Percentiles rank a stretch among this genome's conserved stretches.
Evolutionary conservation across 2,329 filamentous ascomycete genomes (phyloP).

Genomic region (Botryotinia convoluta): DNA sequence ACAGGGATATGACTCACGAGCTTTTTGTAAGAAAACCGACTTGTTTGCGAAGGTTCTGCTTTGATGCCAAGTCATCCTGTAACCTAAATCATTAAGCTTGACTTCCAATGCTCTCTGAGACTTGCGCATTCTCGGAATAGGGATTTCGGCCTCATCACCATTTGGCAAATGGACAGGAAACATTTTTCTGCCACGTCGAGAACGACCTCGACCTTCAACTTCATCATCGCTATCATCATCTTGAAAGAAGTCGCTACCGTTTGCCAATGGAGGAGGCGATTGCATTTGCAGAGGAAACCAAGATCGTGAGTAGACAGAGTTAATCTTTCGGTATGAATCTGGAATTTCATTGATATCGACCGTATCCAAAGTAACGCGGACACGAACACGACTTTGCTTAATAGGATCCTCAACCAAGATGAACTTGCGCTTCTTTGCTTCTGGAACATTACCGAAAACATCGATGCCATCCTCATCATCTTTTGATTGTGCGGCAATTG

Average conservation of each 20-base stretch:
- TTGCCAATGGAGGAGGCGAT: conserved; percentile 72
- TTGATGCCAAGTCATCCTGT: conserved; percentile 95
- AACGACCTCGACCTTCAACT: conserved; percentile 36
- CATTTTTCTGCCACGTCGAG: conserved; percentile 47
- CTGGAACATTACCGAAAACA: conserved; percentile 84
- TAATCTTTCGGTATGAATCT: conserved; percentile 87
- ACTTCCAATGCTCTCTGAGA: conserved; percentile 75
- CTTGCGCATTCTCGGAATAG: conserved; percentile 71
- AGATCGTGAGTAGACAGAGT: conserved; percentile 85
- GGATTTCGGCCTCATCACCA: conserved; percentile 69
- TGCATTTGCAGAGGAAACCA: conserved; percentile 96
- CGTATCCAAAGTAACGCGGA: conserved; percentile 87
- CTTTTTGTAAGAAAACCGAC: conserved; percentile 85
- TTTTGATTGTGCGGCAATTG: conserved; percentile 38
- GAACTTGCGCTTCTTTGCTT: conserved; percentile 91
- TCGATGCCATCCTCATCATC: conserved; percentile 55
- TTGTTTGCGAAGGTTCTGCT: conserved; percentile 85
- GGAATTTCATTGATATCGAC: conserved; percentile 96
- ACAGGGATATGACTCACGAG: conserved; percentile 60
- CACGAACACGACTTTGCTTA: conserved; percentile 75
- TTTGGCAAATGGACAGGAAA: conserved; percentile 65
- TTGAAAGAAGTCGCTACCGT: conserved; percentile 71
- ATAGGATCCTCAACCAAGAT: conserved; percentile 91
- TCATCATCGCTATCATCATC: conserved; percentile 62
- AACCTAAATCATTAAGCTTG: conserved; percentile 88